Conservation (phyloP, 441 rosid species). For the Raphanus hybrid region DNA sequence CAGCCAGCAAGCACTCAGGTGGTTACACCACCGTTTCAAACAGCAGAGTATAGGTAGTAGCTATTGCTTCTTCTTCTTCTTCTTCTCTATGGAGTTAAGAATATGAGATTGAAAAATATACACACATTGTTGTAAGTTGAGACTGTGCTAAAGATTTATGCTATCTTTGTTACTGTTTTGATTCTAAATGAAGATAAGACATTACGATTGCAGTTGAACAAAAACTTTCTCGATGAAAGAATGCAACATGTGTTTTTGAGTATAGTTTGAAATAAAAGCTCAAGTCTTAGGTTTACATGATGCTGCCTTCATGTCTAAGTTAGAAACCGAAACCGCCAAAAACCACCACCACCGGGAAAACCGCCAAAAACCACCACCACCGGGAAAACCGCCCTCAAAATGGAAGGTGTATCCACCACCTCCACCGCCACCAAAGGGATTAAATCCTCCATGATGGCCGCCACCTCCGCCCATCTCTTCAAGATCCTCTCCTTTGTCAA, state of each 20-base stretch:
- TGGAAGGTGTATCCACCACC: conserved; percentile 80
- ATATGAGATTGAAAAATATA: no score
- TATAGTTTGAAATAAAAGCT: conserved; percentile 21
- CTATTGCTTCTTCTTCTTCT: no score
- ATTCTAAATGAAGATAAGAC: conserved; percentile 8
- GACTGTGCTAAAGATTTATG: conserved; percentile 18
- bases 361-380: conserved; percentile 48
- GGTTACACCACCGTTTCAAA: conserved; percentile 19
- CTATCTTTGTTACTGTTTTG: conserved; percentile 35
- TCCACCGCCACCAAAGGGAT: conserved; percentile 82
- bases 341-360: conserved; percentile 47
- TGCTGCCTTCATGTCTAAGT: conserved; percentile 26
- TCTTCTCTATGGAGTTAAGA: no score
- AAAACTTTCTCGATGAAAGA: conserved; percentile 31
- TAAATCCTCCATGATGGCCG: conserved; percentile 70
- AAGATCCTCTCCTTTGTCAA: conserved; percentile 95
- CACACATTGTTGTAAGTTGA: not conserved
- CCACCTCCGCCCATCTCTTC: conserved; percentile 88
- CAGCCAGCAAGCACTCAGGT: conserved; percentile 23
- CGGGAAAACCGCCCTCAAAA: conserved; percentile 92
- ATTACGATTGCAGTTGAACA: conserved; percentile 19
- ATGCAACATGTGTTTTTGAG: conserved; percentile 21
- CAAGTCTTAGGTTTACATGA: conserved; percentile 34
- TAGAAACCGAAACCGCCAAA: conserved; percentile 71
- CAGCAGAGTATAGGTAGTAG: not conserved